Conservation (phyloP, 257 asterid genomes). For the Capsicum pubescens region DNA sequence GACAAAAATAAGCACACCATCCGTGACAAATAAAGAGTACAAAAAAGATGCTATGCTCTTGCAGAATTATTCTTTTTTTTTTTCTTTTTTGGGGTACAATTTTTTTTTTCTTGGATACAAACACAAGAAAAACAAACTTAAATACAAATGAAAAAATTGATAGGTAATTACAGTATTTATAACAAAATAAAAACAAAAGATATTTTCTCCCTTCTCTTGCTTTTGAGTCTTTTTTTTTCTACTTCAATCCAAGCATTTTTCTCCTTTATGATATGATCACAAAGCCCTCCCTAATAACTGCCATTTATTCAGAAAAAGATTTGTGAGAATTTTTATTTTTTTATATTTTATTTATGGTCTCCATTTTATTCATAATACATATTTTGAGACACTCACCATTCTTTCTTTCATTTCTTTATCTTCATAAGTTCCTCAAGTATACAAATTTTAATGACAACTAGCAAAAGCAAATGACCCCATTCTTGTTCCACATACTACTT, state of each 20-base stretch:
- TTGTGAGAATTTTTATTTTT: conserved; percentile 19
- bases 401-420: conserved; percentile 32
- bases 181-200: conserved; percentile 44
- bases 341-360: background rate
- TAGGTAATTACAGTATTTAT: conserved; percentile 82
- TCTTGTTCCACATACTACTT: conserved; percentile 70
- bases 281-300: conserved; percentile 50
- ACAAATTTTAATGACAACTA: conserved; percentile 63
- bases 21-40: conserved; percentile 36
- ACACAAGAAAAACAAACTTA: conserved; percentile 42
- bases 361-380: background rate
- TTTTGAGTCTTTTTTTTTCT: conserved; percentile 29
- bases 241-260: conserved; percentile 45
- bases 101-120: conserved; percentile 37
- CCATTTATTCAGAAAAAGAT: conserved; percentile 31
- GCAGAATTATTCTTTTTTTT: conserved; percentile 37
- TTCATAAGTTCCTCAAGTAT: conserved; percentile 32
- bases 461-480: conserved; percentile 79
- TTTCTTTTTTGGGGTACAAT: conserved; percentile 42
- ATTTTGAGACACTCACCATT: conserved; percentile 41
- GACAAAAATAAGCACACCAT: conserved; percentile 37
- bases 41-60: conserved; percentile 33
- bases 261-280: conserved; percentile 30
- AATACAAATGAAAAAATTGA: conserved; percentile 74
- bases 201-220: conserved; percentile 38